These are phyloP conservation scores for Diplodia sapinea DNA, from an alignment of 2,329 filamentous ascomycete species.

Conservation along the genomic window DNA sequence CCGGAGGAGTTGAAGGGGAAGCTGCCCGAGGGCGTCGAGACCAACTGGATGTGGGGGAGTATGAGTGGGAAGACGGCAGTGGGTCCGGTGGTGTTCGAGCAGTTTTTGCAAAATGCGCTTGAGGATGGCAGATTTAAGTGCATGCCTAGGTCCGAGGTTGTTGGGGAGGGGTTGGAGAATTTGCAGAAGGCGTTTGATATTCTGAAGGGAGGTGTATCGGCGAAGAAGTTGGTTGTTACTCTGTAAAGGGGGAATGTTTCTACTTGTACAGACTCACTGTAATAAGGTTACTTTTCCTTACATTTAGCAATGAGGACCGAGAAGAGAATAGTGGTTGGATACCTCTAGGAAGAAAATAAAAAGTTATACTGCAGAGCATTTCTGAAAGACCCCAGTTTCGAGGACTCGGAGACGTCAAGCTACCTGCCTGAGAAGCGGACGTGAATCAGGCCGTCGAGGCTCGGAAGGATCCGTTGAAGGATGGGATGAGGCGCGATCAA, in stretches of 20 bases:
- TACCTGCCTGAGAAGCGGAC: too few species aligned
- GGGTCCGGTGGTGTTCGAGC: slow-evolving; percentile 43
- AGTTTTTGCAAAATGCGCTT: slow-evolving; percentile 42
- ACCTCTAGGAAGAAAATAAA: too few species aligned
- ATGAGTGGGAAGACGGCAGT: slow-evolving; percentile 36
- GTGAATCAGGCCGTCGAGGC: background rate
- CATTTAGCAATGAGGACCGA: too few species aligned
- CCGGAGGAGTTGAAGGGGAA: background rate
- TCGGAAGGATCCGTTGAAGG: background rate
- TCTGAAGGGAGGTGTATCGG: slow-evolving; percentile 45
- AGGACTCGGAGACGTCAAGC: too few species aligned
- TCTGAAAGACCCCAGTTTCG: too few species aligned
- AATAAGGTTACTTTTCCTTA: too few species aligned
- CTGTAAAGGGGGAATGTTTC: too few species aligned
- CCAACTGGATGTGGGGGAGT: background rate
- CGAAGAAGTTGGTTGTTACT: slow-evolving; percentile 47
- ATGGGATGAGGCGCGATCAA: background rate
- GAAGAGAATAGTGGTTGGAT: too few species aligned
- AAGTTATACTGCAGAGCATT: too few species aligned
- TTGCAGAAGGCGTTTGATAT: slow-evolving; percentile 38
- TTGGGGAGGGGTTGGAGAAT: slow-evolving; percentile 39
- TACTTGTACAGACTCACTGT: too few species aligned
- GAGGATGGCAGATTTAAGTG: slow-evolving; percentile 42
- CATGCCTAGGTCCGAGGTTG: slow-evolving; percentile 39
- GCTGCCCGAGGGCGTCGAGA: slow-evolving; percentile 9